phyloP scores from a whole-genome alignment of 208 protist species.

The Crithidia sp. region DNA sequence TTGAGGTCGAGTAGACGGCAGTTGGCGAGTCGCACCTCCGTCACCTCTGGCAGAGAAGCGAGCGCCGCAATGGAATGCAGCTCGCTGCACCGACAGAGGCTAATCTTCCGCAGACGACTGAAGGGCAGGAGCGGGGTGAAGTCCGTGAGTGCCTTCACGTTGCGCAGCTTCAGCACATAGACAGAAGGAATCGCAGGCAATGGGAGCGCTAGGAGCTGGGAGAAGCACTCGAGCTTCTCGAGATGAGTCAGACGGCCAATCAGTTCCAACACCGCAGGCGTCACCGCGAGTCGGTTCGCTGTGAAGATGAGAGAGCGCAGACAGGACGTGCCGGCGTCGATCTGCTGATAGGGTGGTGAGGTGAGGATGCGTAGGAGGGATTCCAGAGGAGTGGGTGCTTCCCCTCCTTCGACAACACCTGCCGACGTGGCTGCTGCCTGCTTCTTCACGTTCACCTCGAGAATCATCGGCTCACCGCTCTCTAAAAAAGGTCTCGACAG shows the following conservation, averaged over 20 bases:
- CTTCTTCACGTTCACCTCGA: constrained; percentile 32
- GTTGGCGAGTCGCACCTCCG: constrained; percentile 6
- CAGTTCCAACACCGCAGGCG: constrained; percentile 1
- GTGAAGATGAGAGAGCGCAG: constrained; percentile 23
- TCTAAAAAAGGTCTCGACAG: constrained; percentile 1
- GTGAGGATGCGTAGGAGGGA: constrained; percentile 14
- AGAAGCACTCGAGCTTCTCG: constrained; percentile 29
- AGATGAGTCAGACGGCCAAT: constrained; percentile 16
- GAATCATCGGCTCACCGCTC: constrained; percentile 16
- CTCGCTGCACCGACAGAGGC: constrained; percentile 14
- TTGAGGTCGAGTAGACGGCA: constrained; percentile 13
- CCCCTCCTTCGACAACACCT: too few species aligned
- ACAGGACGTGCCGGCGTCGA: constrained; percentile 17
- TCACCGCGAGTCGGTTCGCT: constrained; percentile 3
- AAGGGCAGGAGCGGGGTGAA: constrained; percentile 1
- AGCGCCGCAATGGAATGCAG: constrained; percentile 21
- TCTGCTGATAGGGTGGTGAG: constrained; percentile 24
- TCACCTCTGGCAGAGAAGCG: background rate
- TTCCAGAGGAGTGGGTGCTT: background rate
- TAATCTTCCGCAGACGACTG: background rate
- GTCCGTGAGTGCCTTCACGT: constrained; percentile 10
- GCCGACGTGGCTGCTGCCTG: background rate
- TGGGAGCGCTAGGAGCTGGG: constrained; percentile 6
- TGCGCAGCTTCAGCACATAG: constrained; percentile 20
- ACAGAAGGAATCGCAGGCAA: background rate